phyloP scores from a whole-genome alignment of 2,329 filamentous ascomycete genomes.

The Zymoseptoria tritici region DNA sequence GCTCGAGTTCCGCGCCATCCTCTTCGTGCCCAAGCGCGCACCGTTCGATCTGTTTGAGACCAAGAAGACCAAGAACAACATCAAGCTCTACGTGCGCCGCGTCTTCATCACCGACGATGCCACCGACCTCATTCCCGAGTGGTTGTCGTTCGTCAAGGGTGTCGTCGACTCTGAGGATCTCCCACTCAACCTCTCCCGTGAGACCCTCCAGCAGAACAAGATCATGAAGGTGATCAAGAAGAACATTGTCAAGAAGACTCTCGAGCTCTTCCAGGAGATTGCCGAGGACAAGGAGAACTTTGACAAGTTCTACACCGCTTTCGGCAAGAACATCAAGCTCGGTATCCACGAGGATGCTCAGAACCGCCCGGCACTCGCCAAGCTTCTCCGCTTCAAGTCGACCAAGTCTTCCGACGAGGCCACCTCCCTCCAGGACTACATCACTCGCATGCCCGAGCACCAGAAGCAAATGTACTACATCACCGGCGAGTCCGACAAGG shows the following conservation, averaged over 20 bases:
- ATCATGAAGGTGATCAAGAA: slow-evolving; percentile 99
- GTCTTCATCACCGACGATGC: slow-evolving; percentile 99
- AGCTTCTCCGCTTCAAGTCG: slow-evolving; percentile 97
- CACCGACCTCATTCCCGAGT: slow-evolving; percentile 97
- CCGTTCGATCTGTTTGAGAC: slow-evolving; percentile 99
- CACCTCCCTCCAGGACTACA: slow-evolving; percentile 93
- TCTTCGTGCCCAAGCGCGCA: slow-evolving; percentile 98
- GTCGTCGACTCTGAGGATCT: slow-evolving; percentile 99
- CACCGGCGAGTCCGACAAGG: slow-evolving; percentile 98
- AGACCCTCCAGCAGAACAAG: slow-evolving; percentile 99
- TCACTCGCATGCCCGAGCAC: slow-evolving; percentile 99
- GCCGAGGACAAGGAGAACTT: slow-evolving; percentile 99
- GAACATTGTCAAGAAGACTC: slow-evolving; percentile 99
- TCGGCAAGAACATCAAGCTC: slow-evolving; percentile 99
- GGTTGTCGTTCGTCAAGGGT: slow-evolving; percentile 99
- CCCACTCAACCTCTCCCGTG: slow-evolving; percentile 97
- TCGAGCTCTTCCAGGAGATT: slow-evolving; percentile 98
- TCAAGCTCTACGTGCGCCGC: slow-evolving; percentile 99
- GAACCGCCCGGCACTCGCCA: slow-evolving; percentile 87
- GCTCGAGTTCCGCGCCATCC: slow-evolving; percentile 99
- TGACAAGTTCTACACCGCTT: slow-evolving; percentile 99
- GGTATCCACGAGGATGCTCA: slow-evolving; percentile 99
- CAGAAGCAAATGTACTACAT: slow-evolving; percentile 99
- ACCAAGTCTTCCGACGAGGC: slow-evolving; percentile 98
- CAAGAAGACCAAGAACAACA: slow-evolving; percentile 99